phyloP scores from a whole-genome alignment of 257 asterid species.

The Anisodus acutangulus region DNA sequence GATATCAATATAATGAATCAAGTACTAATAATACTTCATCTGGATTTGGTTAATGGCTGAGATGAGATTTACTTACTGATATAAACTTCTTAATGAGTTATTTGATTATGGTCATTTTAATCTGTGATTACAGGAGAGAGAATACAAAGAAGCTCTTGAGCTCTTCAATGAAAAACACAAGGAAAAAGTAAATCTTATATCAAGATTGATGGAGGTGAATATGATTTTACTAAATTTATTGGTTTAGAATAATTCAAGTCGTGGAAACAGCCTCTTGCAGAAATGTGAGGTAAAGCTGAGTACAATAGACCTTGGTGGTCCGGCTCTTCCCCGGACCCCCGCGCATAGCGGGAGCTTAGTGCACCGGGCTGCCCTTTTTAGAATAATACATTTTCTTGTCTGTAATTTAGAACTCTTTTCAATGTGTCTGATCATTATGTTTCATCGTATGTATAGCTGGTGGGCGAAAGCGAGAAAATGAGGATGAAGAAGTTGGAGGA shows the following conservation, averaged over 20 bases:
- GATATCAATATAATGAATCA: neutral
- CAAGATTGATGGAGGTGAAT: constrained; percentile 56
- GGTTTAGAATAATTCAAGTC: neutral
- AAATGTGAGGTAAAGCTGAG: too few species aligned
- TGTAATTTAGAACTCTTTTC: neutral
- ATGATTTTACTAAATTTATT: neutral
- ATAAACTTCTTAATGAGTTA: neutral
- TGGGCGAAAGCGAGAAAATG: constrained; percentile 58
- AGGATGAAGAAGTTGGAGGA: constrained; percentile 68
- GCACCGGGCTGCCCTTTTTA: too few species aligned
- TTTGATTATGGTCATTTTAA: neutral
- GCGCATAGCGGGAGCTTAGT: too few species aligned
- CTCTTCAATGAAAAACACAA: constrained; percentile 58
- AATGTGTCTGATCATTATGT: neutral
- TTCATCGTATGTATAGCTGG: constrained; percentile 46
- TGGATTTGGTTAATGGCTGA: neutral
- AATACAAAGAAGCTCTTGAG: constrained; percentile 64
- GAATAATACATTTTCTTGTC: neutral
- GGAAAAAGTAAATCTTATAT: constrained; percentile 59
- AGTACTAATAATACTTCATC: neutral
- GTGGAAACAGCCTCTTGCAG: too few species aligned
- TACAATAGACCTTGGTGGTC: too few species aligned
- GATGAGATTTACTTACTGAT: neutral
- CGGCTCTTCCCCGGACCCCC: too few species aligned
- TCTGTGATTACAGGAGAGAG: constrained; percentile 50